Base-by-base conservation (phyloP, 805 yeast genomes). In the Metahyphopichia silvanorum region DNA sequence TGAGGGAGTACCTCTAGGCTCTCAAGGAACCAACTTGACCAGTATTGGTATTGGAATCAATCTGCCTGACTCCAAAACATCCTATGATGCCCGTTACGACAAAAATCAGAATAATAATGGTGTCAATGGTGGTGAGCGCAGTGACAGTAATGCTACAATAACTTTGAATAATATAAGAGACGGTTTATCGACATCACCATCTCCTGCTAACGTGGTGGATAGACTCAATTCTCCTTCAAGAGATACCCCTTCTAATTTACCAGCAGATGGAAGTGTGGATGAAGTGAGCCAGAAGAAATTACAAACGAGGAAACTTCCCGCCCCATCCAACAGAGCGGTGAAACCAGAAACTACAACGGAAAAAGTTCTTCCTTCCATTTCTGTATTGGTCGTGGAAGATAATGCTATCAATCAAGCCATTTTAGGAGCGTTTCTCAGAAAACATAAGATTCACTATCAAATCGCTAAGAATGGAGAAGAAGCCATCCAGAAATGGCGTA, bases 381-480 rank as follows among this genome's bases (percentile, higher is more conserved):
- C 87, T 25, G 96, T 93, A 1, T 63, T 93, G 32, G 89, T 93
- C 25, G 98, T 93, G 7, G 99, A 93, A 57, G 99, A 93, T 67
- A 93, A 93, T 58, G 82, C 88, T 22, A 89, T 93, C 50, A 93
- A 93, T 60, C 94, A 86, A 61, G 84, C 86, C 30, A 89, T 93
- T 69, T 69, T 93, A 55, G 93, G 89, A 12, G 85, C 94, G 11
- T 91, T 88, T 49, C 67, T 93, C 56, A 74, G 87, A 44, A 83
- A 86, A 42, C 91, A 91, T 49, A 77, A 85, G 37, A 89, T 93
- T 19, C 82, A 82, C 26, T 87, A 81, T 43, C 82, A 81, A 39
- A 80, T 88, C 27, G 98, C 98, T 4, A 82, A 85, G 38, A 91
- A 88, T 46, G 99, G 99, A 18, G 78, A 81, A 46, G 98, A 93